These are phyloP conservation scores for Eutrema heterophyllum DNA, from an alignment of 345 rosid species.

Conservation along the genomic window DNA sequence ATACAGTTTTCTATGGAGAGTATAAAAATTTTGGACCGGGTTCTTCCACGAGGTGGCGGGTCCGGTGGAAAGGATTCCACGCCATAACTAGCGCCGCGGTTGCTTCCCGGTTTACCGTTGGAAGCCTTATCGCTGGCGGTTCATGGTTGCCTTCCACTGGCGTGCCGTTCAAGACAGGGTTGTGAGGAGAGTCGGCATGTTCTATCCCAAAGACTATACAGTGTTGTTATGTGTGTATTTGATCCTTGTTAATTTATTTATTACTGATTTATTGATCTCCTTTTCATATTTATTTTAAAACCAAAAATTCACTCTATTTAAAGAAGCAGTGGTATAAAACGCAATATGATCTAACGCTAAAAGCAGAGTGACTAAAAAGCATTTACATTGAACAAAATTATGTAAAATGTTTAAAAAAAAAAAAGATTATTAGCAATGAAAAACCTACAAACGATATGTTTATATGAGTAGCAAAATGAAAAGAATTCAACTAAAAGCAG, in stretches of 20 bases:
- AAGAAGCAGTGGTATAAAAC: not conserved
- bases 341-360: not conserved
- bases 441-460: not conserved
- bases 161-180: constrained; percentile 61
- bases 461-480: not conserved
- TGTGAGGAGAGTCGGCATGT: constrained; percentile 32
- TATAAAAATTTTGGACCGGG: constrained; percentile 65
- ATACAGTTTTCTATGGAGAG: constrained; percentile 74
- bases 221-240: constrained; percentile 12
- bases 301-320: not conserved
- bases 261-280: constrained; percentile 13
- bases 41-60: constrained; percentile 55
- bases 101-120: constrained; percentile 64
- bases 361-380: too few relatives aligned
- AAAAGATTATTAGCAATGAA: not conserved
- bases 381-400: not conserved
- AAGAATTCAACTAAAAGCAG: not conserved
- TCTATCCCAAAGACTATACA: not conserved
- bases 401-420: not conserved
- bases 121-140: constrained; percentile 59
- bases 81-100: constrained; percentile 52
- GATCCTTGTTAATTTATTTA: constrained; percentile 10
- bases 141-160: constrained; percentile 76
- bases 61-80: constrained; percentile 65
- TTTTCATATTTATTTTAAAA: not conserved